Evolutionary conservation across 495 filamentous ascomycete genomes (phyloP).

Genomic region (Schizothecium vesticola): DNA sequence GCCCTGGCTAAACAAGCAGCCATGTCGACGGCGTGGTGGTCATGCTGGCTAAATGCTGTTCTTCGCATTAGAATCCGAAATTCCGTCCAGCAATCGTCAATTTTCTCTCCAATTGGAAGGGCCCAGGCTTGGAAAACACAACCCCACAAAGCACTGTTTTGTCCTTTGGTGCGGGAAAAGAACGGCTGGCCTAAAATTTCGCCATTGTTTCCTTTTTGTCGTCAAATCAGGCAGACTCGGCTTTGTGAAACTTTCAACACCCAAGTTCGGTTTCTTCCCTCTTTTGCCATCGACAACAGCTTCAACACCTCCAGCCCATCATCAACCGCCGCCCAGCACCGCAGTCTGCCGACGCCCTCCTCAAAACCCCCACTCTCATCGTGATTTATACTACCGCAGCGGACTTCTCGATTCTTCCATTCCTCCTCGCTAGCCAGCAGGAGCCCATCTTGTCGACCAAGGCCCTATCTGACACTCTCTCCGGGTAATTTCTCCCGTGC

Average conservation of each 20-base stretch:
- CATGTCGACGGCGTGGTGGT: neutral
- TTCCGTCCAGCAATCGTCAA: neutral
- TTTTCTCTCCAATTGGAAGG: neutral
- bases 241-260: neutral
- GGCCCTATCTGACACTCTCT: neutral
- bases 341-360: neutral
- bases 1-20: neutral
- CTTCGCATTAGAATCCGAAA: neutral
- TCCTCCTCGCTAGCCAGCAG: neutral
- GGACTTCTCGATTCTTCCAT: neutral
- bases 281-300: neutral
- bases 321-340: neutral
- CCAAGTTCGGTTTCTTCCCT: neutral
- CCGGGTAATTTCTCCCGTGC: conserved; percentile 24
- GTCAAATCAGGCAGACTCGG: neutral
- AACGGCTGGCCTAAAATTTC: neutral
- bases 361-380: neutral
- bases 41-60: neutral
- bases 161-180: neutral
- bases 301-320: neutral
- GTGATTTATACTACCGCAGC: neutral
- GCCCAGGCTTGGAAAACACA: neutral
- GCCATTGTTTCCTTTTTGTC: neutral
- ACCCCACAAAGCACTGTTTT: neutral
- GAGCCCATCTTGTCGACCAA: neutral